Evolutionary conservation across 768 basidiomycete genomes (phyloP), one percentile per base, ranked within the genome.

Genomic region (Collybia sp.): DNA sequence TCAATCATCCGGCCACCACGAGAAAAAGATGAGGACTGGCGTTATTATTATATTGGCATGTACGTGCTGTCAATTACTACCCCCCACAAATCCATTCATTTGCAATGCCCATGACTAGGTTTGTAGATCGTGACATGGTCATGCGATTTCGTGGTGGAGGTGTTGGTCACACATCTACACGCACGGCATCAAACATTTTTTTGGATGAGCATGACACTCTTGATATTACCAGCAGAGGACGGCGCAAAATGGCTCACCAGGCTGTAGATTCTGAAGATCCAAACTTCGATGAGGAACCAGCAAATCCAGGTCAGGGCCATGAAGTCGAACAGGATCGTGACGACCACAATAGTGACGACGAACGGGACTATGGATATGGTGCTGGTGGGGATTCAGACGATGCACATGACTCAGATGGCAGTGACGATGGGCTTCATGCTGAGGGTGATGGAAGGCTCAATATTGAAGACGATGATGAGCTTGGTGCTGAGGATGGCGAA

Each of bases 41-140:
- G 47, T 8, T 55, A 47, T 40, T 66, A 59, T 36, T 67, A 62
- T 57, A 61, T 72, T 1, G 62, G 61, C 31, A 53, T 59, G 70
- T 70, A 46, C 44, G 56, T 57, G 0, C 11, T n/a, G 12, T 46
- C 19, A 12, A 20, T 17, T 13, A 36, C 35, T 30, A 18, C 34
- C 16, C 35, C 13, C 9, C n/a, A 12, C 20, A 12, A 20, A 20
- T 20, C 16, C 16, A 40, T 25, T 25, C 8, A 25, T 25, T 25
- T 8, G 8, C 8, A 8, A 25, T 8, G 8, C 8, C 25, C 12
- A 12, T 48, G 18, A 30, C 30, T 35, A 63, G 61, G 1, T 60
- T 60, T 44, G 55, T 54, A 6, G 58, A 63, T 39, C 41, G 55
- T n/a, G 60, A 65, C 41, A 60, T 62, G 52, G 56, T 55, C 19